Percentiles rank a stretch among this genome's conserved stretches.
These are phyloP conservation scores for Pseudozyma sp. DNA, from an alignment of 1,284 basidiomycete genomes.

Conservation along the genomic window DNA sequence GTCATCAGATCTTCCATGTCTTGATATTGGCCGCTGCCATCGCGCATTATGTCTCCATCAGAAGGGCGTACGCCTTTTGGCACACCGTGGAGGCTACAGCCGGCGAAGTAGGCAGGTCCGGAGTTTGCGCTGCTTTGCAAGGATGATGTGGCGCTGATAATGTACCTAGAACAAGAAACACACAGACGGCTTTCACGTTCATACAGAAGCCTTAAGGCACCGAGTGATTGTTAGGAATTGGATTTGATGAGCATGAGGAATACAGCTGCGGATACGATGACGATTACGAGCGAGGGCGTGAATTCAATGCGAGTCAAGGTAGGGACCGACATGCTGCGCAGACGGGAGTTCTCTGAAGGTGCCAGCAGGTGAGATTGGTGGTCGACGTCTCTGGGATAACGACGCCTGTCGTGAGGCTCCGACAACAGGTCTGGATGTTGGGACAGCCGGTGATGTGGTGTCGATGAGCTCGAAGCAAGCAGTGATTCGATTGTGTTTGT, in stretches of 20 bases:
- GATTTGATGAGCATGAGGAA: slow-evolving; percentile 9
- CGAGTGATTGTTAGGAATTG: not conserved
- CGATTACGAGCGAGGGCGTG: slow-evolving; percentile 3
- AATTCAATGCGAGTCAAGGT: not conserved
- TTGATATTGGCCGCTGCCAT: slow-evolving; percentile 83
- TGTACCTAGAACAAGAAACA: not conserved
- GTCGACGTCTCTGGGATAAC: no score
- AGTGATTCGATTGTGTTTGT: no score
- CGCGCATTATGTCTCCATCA: slow-evolving; percentile 74
- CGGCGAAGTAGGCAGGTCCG: slow-evolving; percentile 12
- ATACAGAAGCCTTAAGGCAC: not conserved
- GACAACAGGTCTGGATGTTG: no score
- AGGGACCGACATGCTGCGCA: not conserved
- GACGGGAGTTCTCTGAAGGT: no score
- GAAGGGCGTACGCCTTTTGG: slow-evolving; percentile 64
- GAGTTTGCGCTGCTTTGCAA: slow-evolving; percentile 49
- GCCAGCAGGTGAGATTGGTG: no score
- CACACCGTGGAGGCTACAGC: slow-evolving; percentile 57
- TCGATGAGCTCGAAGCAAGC: no score
- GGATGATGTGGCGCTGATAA: not conserved
- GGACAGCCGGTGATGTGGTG: no score
- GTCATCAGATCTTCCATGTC: slow-evolving; percentile 76
- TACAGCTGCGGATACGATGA: not conserved
- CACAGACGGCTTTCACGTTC: not conserved
- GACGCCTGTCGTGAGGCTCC: no score